These are phyloP conservation scores for Calycina herbarum DNA, from an alignment of 2,329 filamentous ascomycete genomes.

Conservation along the genomic window DNA sequence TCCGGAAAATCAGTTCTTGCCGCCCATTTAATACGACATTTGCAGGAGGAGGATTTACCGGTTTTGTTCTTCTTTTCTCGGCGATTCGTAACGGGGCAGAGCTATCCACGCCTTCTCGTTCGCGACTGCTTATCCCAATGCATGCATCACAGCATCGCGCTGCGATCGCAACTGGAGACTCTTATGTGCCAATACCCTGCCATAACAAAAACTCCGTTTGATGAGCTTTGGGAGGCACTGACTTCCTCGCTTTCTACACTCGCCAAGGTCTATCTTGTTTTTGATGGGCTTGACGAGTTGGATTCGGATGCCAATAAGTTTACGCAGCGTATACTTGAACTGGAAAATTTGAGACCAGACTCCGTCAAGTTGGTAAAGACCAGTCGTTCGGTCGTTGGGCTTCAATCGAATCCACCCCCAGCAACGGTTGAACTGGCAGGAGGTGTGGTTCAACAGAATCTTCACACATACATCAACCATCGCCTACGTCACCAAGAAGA, in stretches of 20 bases:
- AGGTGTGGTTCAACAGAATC: too few species aligned
- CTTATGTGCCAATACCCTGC: conserved; percentile 14
- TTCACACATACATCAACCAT: too few species aligned
- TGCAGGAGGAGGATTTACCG: conserved; percentile 11
- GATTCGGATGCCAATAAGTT: conserved; percentile 40
- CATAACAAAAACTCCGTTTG: conserved; percentile 29
- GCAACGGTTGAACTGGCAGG: too few species aligned
- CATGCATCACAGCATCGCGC: conserved; percentile 27
- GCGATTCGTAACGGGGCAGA: conserved; percentile 40
- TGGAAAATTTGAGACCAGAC: conserved; percentile 36
- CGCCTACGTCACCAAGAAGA: too few species aligned
- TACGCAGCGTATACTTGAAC: conserved; percentile 34
- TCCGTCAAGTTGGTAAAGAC: conserved; percentile 45
- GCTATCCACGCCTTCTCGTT: conserved; percentile 31
- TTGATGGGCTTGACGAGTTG: conserved; percentile 52
- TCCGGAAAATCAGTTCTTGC: conserved; percentile 45
- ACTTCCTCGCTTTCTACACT: conserved; percentile 21
- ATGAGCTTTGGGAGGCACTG: conserved; percentile 37
- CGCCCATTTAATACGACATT: conserved; percentile 20
- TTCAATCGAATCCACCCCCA: too few species aligned
- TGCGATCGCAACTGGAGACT: conserved; percentile 16
- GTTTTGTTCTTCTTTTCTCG: conserved; percentile 41
- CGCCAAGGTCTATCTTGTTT: conserved; percentile 43
- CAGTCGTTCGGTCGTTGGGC: conserved; percentile 37
- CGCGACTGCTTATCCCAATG: conserved; percentile 40